Base-by-base conservation (phyloP, 2,329 filamentous ascomycete genomes). In the Diaporthe vaccinii region DNA sequence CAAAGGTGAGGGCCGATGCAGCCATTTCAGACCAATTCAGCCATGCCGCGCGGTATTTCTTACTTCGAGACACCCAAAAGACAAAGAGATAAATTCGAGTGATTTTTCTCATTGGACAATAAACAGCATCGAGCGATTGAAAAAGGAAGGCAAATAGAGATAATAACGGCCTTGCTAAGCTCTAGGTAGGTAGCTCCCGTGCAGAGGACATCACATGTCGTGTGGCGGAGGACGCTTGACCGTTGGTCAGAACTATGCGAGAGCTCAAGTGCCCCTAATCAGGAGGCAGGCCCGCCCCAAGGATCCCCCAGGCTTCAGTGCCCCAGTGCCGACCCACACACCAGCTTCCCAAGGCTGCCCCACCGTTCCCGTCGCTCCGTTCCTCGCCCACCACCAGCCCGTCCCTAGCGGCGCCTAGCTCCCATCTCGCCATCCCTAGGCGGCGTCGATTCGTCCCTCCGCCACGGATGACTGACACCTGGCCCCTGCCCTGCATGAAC, bases 281-380 rank as follows among this genome's bases (percentile, higher is more conserved):
- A 34, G 59, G 71, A 57, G 49, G 59, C 6, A 69, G 39, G 53
- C 22, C 15, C 28, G 17, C 20, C 25, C 39, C 59, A 58, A 46
- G 28, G 44, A 46, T 46, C 10, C 72, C 61, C 46, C 44, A 55
- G 36, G 31, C 51, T 55, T 5, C 22, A 57, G 53, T 10, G 36
- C n/a, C 17, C 20, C n/a, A 5, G 36, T 61, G 58, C 36, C 58
- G 58, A n/a, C 58, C 58, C 58, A 25, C 58, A 36, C 58, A 61
- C 41, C 59, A 46, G 39, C 14, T 14, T n/a, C 28, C 55, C 57
- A 61, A 28, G 73, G 49, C 53, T 71, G 73, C 73, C 73, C 55
- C 46, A 74, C 73, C 67, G 73, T 72, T 65, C 67, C 73, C 73
- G 73, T 55, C 59, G 73, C 73, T 67, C 73, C 73, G 67, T 74